Percentiles rank a stretch among this genome's conserved stretches.
These are phyloP conservation scores for Komagataea norvegica DNA, from an alignment of 1,139 yeast genomes.

Conservation along the genomic window DNA sequence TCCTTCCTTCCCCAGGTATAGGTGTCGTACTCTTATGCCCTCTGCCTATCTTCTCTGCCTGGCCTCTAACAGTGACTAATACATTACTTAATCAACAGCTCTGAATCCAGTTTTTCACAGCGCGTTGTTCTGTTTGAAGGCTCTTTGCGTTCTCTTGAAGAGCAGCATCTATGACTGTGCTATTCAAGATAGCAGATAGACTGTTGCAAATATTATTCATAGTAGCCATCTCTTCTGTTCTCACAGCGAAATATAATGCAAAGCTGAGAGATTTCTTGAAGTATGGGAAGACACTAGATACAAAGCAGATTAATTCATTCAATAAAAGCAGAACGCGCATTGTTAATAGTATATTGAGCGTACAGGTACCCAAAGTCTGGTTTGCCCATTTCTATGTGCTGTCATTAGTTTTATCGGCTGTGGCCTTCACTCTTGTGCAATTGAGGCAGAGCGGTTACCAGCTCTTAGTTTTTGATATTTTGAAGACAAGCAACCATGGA, in stretches of 20 bases:
- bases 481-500: slow-evolving; percentile 15
- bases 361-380: slow-evolving; percentile 44
- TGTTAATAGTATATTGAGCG: slow-evolving; percentile 19
- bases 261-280: slow-evolving; percentile 27
- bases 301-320: slow-evolving; percentile 1
- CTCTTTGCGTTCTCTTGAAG: no score
- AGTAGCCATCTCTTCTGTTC: slow-evolving; percentile 18
- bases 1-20: no score
- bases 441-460: slow-evolving; percentile 1
- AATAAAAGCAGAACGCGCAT: slow-evolving; percentile 1
- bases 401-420: slow-evolving; percentile 22
- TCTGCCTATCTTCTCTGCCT: no score
- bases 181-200: no score
- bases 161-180: no score
- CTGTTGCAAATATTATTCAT: no score
- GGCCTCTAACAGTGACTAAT: no score
- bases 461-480: slow-evolving; percentile 7
- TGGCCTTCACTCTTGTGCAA: slow-evolving; percentile 12
- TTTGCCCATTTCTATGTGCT: slow-evolving; percentile 41
- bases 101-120: no score
- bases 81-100: no score
- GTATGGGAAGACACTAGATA: slow-evolving; percentile 36
- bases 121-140: no score
- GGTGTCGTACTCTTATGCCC: no score
- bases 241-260: slow-evolving; percentile 27